Evolutionary conservation across 352 stramenopile genomes (phyloP), one percentile per base, ranked within the genome.

Genomic region (Aphanomyces euteiches): DNA sequence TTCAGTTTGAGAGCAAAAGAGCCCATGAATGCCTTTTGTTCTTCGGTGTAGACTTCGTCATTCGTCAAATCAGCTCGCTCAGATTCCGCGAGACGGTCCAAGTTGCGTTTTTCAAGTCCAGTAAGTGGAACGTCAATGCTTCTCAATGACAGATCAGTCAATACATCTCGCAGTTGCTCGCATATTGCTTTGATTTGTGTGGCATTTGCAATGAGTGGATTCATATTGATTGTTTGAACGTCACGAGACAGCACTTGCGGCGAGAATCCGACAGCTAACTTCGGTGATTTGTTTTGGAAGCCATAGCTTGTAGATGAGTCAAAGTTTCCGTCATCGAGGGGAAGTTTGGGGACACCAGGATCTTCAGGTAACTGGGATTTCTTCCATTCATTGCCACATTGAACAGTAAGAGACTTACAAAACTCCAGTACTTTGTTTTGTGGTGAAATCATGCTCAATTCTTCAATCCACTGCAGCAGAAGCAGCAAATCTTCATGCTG

Each of bases 1-100:
- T 95, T 85, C 66, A 88, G 90, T 15, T 76, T 58, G 38, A 79
- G 68, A 17, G 73, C 78, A 66, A 94, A 92, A 40, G 58, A 39
- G 36, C 74, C 47, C 43, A 83, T 48, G 28, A 59, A 53, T 10
- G 15, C 64, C 7, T 48, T 7, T 43, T 43, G 43, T 4, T 53
- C 21, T 5, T 34, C 64, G 15, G 64, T 47, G 38, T 34, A 40
- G n/a, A 48, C 12, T 10, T 34, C 5, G 38, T 17, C 37, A 8
- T 21, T 7, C 12, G 17, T 10, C 12, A 3, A 8, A 5, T 63
- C 61, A 12, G 38, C 61, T 7, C 58, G 5, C 39, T 13, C 21
- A 7, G 28, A 15, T 39, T 37, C 28, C 37, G 45, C 34, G 19
- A 47, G 12, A 45, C 64, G 60, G 5, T 70, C n/a, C 13, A 15